Conservation (phyloP, 2,329 filamentous ascomycete species). For the Xylariaceae sp. region DNA sequence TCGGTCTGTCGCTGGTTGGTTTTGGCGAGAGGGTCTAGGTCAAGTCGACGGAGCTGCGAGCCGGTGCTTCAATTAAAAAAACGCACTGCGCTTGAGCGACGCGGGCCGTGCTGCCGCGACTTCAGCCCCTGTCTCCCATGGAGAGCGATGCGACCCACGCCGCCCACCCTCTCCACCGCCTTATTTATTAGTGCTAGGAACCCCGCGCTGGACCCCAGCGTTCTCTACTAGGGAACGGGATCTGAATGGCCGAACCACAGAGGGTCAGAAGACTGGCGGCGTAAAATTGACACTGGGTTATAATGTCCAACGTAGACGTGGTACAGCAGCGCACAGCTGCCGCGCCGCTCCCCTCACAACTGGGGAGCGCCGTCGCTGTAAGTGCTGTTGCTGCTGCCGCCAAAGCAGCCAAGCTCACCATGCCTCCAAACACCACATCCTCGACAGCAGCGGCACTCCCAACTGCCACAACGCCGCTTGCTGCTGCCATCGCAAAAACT, state of each 20-base stretch:
- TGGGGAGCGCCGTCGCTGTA: slow-evolving; percentile 28
- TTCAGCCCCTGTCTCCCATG: no score
- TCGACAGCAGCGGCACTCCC: slow-evolving; percentile 4
- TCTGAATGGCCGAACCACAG: slow-evolving; percentile 34
- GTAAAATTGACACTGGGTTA: slow-evolving; percentile 23
- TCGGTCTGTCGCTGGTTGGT: no score
- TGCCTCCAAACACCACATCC: slow-evolving; percentile 7
- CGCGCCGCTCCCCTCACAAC: slow-evolving; percentile 28
- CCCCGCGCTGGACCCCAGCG: slow-evolving; percentile 29
- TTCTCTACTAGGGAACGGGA: slow-evolving; percentile 26
- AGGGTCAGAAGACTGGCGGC: slow-evolving; percentile 30
- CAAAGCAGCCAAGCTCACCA: slow-evolving; percentile 6
- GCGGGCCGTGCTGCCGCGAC: slow-evolving; percentile 32
- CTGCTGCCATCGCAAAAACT: slow-evolving; percentile 9
- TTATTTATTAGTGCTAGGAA: slow-evolving; percentile 28
- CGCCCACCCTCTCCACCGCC: slow-evolving; percentile 1
- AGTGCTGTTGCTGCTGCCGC: slow-evolving; percentile 17
- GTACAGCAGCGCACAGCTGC: slow-evolving; percentile 32
- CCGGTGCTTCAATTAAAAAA: slow-evolving; percentile 30
- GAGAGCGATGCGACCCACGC: neutral
- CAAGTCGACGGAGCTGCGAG: slow-evolving; percentile 26
- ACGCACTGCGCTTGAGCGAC: slow-evolving; percentile 22
- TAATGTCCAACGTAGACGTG: slow-evolving; percentile 34
- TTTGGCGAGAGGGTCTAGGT: slow-evolving; percentile 10
- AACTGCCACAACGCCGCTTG: slow-evolving; percentile 15